Evolutionary conservation across 2,329 filamentous ascomycete species (phyloP), one percentile per base, ranked within the genome.

Genomic region (Fusarium sp.): DNA sequence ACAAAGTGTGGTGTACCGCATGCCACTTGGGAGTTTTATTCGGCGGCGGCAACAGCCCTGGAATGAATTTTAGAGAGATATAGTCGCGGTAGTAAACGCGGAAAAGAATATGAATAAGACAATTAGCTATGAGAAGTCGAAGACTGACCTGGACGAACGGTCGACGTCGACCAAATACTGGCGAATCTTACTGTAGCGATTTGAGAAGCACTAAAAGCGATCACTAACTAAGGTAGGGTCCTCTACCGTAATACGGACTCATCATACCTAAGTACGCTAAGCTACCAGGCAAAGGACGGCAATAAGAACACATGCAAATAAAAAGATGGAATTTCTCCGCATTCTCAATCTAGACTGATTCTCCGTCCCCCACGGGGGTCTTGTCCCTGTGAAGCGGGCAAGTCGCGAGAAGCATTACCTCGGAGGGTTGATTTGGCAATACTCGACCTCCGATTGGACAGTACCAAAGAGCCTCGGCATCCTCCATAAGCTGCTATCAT

Each of bases 361-460:
- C 21, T 42, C 32, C 56, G 46, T 46, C 36, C 50, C 55, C 51
- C 62, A 65, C 21, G 38, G 32, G 55, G 55, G 42, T 38, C 21
- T 36, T 50, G 30, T 42, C 46, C 30, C 20, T 50, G 43, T 15
- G 42, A 46, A 43, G 57, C 32, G 38, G 24, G 36, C 46, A 52
- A 54, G 56, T 65, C 52, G 56, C 48, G 56, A 50, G 39, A 40
- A 52, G 56, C 32, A 62, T 57, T 51, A 57, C 62, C 56, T 65
- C 65, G 65, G 67, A 59, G 59, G 19, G 47, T 17, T 19, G 44
- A 54, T 51, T 73, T 73, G 61, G 64, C 70, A 73, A 73, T 73
- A 45, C 52, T 73, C 20, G 32, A 19, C 24, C 42, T 70, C 43
- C 56, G 67, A 73, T 73, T 73, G 70, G 70, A 30, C 44, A 19